Percentiles rank a stretch among this genome's conserved stretches.
Evolutionary conservation across 805 yeast genomes (phyloP).

Genomic region (Brettanomyces anomalus): DNA sequence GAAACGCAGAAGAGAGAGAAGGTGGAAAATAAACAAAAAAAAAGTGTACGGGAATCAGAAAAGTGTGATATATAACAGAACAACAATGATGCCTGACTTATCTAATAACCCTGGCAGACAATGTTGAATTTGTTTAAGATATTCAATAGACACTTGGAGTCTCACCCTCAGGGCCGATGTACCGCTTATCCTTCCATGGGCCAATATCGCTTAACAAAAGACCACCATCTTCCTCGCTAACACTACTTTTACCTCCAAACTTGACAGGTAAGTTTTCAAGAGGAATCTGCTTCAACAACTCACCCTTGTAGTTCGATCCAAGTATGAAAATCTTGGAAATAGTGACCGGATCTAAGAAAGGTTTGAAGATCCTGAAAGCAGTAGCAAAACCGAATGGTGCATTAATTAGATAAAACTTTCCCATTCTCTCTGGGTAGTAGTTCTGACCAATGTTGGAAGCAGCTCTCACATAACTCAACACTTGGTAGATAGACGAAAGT

Average conservation of each 20-base stretch:
- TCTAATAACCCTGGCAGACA: not conserved
- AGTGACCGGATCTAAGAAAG: constrained; percentile 95
- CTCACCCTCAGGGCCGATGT: constrained; percentile 91
- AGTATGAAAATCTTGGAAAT: constrained; percentile 89
- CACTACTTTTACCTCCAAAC: constrained; percentile 78
- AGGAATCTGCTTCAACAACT: constrained; percentile 86
- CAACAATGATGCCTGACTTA: not conserved
- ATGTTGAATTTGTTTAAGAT: not conserved
- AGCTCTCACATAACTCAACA: constrained; percentile 79
- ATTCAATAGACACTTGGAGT: constrained; percentile 47
- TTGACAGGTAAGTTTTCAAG: constrained; percentile 83
- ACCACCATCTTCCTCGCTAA: constrained; percentile 63
- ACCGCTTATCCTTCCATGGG: constrained; percentile 92
- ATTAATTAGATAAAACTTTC: constrained; percentile 89
- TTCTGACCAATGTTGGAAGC: constrained; percentile 94
- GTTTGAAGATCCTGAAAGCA: constrained; percentile 84
- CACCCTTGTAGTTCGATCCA: constrained; percentile 70
- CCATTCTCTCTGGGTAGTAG: constrained; percentile 99
- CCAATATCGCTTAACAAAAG: constrained; percentile 85
- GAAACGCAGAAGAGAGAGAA: not conserved
- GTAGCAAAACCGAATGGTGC: constrained; percentile 97
- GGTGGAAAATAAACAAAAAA: not conserved
- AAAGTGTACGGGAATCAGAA: not conserved
- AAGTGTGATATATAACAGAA: not conserved
- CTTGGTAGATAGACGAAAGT: constrained; percentile 73